These are phyloP conservation scores for Ogataea salicorniae DNA, from an alignment of 805 yeast genomes.

Conservation along the genomic window DNA sequence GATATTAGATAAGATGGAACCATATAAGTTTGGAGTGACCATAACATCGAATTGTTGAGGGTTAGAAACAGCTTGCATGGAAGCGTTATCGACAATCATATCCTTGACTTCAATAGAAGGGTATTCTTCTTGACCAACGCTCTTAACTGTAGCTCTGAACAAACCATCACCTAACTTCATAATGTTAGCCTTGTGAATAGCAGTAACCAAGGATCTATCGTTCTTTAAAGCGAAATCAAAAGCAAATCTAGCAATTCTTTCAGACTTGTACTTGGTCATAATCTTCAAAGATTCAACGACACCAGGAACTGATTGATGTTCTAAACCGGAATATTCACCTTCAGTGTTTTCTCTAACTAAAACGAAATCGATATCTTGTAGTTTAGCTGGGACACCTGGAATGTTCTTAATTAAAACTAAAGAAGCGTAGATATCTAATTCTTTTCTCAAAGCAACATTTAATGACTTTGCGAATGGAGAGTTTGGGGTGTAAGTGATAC, in stretches of 20 bases:
- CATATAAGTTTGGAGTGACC: constrained; percentile 97
- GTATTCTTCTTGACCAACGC: constrained; percentile 78
- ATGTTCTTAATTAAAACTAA: constrained; percentile 90
- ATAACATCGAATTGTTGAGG: constrained; percentile 98
- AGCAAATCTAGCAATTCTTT: constrained; percentile 96
- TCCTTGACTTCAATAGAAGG: constrained; percentile 80
- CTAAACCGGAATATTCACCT: constrained; percentile 98
- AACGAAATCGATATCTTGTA: constrained; percentile 85
- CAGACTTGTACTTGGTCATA: constrained; percentile 90
- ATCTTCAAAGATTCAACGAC: constrained; percentile 96
- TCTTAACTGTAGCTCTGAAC: constrained; percentile 89
- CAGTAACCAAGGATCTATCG: constrained; percentile 88
- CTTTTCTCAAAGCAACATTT: constrained; percentile 95
- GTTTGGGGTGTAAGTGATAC: constrained; percentile 88
- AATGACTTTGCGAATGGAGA: constrained; percentile 75
- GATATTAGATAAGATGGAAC: constrained; percentile 93
- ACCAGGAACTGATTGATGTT: constrained; percentile 96
- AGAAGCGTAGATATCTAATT: constrained; percentile 91
- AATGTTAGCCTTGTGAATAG: constrained; percentile 98
- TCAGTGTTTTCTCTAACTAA: constrained; percentile 98
- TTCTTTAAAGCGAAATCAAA: constrained; percentile 92
- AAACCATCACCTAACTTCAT: constrained; percentile 98
- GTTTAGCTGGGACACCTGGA: constrained; percentile 89
- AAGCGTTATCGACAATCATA: constrained; percentile 97
- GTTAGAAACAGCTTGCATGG: constrained; percentile 98